Conservation (phyloP, 2,329 filamentous ascomycete species). For the Colletotrichum shisoi region DNA sequence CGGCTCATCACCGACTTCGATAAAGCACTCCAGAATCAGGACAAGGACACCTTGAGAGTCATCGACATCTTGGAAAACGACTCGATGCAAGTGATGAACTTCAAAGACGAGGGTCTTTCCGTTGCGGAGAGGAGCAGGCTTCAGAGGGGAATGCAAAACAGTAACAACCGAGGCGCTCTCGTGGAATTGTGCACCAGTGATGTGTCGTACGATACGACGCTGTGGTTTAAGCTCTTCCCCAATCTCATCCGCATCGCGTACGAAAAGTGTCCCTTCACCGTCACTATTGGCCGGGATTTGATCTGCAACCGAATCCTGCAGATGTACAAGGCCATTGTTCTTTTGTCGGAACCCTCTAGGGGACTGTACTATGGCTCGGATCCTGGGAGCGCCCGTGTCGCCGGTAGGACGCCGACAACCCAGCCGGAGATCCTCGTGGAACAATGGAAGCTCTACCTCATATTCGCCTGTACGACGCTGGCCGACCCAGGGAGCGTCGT, state of each 20-base stretch:
- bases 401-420: constrained; percentile 68
- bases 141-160: constrained; percentile 86
- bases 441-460: constrained; percentile 97
- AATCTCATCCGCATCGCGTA: constrained; percentile 91
- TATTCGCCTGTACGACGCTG: constrained; percentile 95
- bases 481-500: constrained; percentile 78
- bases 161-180: constrained; percentile 82
- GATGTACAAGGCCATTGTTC: constrained; percentile 86
- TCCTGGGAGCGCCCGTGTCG: constrained; percentile 61
- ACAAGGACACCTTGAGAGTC: constrained; percentile 74
- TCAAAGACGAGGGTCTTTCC: constrained; percentile 89
- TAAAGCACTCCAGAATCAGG: constrained; percentile 73
- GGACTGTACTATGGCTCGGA: constrained; percentile 71
- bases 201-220: constrained; percentile 88
- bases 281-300: constrained; percentile 87
- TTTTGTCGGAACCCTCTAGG: constrained; percentile 76
- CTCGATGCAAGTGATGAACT: constrained; percentile 85
- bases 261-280: constrained; percentile 88
- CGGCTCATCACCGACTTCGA: constrained; percentile 95
- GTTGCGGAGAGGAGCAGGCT: constrained; percentile 91
- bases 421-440: constrained; percentile 90
- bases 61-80: constrained; percentile 93
- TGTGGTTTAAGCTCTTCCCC: constrained; percentile 98
- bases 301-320: constrained; percentile 91
- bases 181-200: constrained; percentile 96